Evolutionary conservation across 2,329 filamentous ascomycete genomes (phyloP).

Genomic region (Talaromyces rugulosus): DNA sequence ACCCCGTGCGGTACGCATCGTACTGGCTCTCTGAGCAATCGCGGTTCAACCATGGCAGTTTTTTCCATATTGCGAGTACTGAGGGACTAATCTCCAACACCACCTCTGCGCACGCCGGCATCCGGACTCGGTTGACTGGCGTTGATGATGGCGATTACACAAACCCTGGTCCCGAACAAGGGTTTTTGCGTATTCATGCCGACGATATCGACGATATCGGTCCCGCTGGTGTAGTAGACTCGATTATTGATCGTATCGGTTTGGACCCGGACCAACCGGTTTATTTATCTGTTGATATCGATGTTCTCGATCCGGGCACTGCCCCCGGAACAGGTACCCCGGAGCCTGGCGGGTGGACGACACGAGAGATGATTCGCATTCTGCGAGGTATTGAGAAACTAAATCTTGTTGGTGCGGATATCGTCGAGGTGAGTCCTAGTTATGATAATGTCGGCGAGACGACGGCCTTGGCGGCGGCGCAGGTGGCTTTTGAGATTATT

Average conservation of each 20-base stretch:
- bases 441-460: conserved; percentile 78
- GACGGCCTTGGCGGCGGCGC: conserved; percentile 76
- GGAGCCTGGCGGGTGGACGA: conserved; percentile 88
- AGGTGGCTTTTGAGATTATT: conserved; percentile 81
- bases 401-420: conserved; percentile 83
- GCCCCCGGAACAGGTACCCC: conserved; percentile 78
- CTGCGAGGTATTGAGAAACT: conserved; percentile 74
- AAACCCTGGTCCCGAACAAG: conserved; percentile 65
- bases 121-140: conserved; percentile 71
- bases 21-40: conserved; percentile 68
- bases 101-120: conserved; percentile 74
- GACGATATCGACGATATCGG: conserved; percentile 87
- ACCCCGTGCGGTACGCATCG: conserved; percentile 70
- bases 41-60: conserved; percentile 81
- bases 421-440: conserved; percentile 82
- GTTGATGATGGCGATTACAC: conserved; percentile 64
- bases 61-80: conserved; percentile 83
- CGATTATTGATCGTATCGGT: conserved; percentile 69
- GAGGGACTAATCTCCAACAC: conserved; percentile 74
- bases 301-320: conserved; percentile 70
- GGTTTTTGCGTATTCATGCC: conserved; percentile 73
- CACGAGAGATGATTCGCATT: conserved; percentile 78
- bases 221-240: conserved; percentile 62
- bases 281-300: conserved; percentile 77
- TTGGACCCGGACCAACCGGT: conserved; percentile 64